Evolutionary conservation across 495 filamentous ascomycete species (phyloP), one percentile per base, ranked within the genome.

Genomic region (Tuber aestivum): DNA sequence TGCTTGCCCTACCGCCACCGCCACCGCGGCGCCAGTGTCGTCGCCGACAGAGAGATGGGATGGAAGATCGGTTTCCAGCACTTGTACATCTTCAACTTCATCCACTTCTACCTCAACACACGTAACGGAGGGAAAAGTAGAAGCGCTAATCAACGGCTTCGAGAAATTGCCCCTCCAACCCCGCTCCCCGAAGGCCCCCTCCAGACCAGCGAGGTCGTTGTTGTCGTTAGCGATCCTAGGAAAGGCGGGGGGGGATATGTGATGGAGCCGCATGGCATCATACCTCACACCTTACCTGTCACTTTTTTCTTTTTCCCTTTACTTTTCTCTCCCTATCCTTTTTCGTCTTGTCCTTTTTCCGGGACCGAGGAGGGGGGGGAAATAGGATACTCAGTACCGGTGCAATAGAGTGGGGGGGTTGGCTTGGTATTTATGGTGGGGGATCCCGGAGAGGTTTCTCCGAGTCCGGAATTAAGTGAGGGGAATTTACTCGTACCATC

Each of bases 101-200:
- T 56, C 56, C 56, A 65, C 56, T 14, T 32, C 48, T 23, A 56
- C 56, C n/a, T n/a, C n/a, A 32, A 32, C 48, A 56, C 21, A 56
- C 12, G 48, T 23, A n/a, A 56, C n/a, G 18, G 56, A 32, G 56
- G 56, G 56, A 16, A 65, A 65, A 14, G 56, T 32, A n/a, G 56
- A 65, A 27, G n/a, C 56, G 27, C 56, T 65, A 65, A 65, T 32
- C 27, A 65, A 10, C 9, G 56, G 56, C n/a, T 65, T 65, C 56
- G 56, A 65, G 18, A 65, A 65, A 32, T 65, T 65, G 32, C 56
- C 56, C 56, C 56, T 65, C 56, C 56, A 65, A 65, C 56, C 56
- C 56, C 56, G 56, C 56, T 65, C 56, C n/a, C 14, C 27, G 12
- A 65, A 18, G 27, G 56, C 56, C 56, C 5, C 56, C n/a, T 65